A percentile compares a stretch with the other conserved stretches of the same genome.
These are phyloP conservation scores for Diaporthe vexans DNA, from an alignment of 2,329 filamentous ascomycete genomes.

Conservation along the genomic window DNA sequence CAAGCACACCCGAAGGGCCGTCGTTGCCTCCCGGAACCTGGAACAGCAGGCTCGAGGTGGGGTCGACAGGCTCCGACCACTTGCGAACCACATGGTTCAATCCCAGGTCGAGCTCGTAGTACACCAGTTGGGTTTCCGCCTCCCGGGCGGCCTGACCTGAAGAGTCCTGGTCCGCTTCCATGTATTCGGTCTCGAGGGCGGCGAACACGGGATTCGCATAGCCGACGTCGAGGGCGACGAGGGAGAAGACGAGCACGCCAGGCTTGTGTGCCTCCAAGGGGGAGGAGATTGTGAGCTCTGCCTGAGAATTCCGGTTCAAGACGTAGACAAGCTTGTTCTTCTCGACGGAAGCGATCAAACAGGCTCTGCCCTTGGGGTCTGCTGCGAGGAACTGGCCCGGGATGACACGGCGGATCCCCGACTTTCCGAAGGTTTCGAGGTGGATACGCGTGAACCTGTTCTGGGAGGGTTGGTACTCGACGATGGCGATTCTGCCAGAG, in stretches of 20 bases:
- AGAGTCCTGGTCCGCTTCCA: slow-evolving; percentile 90
- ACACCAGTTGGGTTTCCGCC: slow-evolving; percentile 91
- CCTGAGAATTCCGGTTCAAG: slow-evolving; percentile 93
- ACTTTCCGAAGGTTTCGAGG: slow-evolving; percentile 98
- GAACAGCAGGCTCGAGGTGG: slow-evolving; percentile 90
- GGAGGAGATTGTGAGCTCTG: slow-evolving; percentile 95
- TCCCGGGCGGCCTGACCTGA: slow-evolving; percentile 86
- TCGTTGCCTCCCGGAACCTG: slow-evolving; percentile 95
- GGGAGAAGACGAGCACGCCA: slow-evolving; percentile 88
- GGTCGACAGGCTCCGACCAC: slow-evolving; percentile 95
- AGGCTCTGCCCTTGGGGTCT: slow-evolving; percentile 95
- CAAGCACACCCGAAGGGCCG: slow-evolving; percentile 93
- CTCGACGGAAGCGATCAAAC: slow-evolving; percentile 92
- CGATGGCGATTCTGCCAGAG: slow-evolving; percentile 92
- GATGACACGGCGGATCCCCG: slow-evolving; percentile 91
- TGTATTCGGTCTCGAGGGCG: slow-evolving; percentile 93
- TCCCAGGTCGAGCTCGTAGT: slow-evolving; percentile 97
- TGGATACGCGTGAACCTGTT: slow-evolving; percentile 92
- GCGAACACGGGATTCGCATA: slow-evolving; percentile 99
- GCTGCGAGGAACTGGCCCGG: slow-evolving; percentile 96
- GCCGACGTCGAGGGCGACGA: slow-evolving; percentile 92
- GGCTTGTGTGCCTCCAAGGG: slow-evolving; percentile 96
- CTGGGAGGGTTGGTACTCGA: slow-evolving; percentile 89
- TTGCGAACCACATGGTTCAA: slow-evolving; percentile 97
- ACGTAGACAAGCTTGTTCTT: slow-evolving; percentile 99